Conservation (phyloP, 306 rosid species). For the Abrus precatorius region DNA sequence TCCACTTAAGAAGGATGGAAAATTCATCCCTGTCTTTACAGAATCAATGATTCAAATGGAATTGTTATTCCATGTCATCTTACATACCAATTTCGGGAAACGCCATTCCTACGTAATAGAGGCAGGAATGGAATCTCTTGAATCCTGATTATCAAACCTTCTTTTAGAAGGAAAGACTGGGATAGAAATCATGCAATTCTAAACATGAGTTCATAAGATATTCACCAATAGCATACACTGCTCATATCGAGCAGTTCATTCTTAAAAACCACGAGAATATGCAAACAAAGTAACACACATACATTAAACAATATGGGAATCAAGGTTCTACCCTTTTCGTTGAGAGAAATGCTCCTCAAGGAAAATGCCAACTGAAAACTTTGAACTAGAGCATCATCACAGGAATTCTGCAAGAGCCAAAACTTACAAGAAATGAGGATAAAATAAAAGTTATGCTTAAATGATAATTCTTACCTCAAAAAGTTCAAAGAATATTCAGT, state of each 20-base stretch:
- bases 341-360: conserved; percentile 78
- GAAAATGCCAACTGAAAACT: conserved; percentile 93
- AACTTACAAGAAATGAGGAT: neutral
- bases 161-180: conserved; percentile 7
- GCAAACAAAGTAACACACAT: conserved; percentile 6
- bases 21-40: conserved; percentile 5
- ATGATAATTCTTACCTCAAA: conserved; percentile 16
- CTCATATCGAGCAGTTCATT: conserved; percentile 14
- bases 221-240: conserved; percentile 3
- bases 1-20: conserved; percentile 12
- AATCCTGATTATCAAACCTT: conserved; percentile 26
- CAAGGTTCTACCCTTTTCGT: conserved; percentile 68
- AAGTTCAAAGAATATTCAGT: conserved; percentile 12
- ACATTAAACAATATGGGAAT: conserved; percentile 34
- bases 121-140: conserved; percentile 19
- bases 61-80: conserved; percentile 18
- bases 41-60: conserved; percentile 17
- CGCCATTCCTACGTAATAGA: conserved; percentile 1
- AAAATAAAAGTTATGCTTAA: neutral
- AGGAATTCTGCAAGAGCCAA: conserved; percentile 77
- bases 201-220: conserved; percentile 28
- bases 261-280: conserved; percentile 19
- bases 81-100: conserved; percentile 7
- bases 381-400: conserved; percentile 83
- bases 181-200: conserved; percentile 32